phyloP scores from a whole-genome alignment of 2,329 filamentous ascomycete genomes.

The Hypocreales sp. region DNA sequence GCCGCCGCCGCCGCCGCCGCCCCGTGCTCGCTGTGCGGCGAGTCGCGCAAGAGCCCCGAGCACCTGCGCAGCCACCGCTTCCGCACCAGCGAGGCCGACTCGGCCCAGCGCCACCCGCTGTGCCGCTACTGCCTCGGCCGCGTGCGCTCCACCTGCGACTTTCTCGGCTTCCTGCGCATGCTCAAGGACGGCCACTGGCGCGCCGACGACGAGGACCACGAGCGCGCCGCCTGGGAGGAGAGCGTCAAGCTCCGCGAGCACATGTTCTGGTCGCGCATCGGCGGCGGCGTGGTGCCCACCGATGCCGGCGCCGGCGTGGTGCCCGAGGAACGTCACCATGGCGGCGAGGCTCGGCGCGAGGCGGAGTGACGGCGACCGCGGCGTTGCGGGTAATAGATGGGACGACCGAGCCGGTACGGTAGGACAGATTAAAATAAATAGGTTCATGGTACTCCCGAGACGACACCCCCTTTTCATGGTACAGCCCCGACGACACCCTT shows the following conservation, averaged over 20 bases:
- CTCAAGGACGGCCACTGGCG: constrained; percentile 88
- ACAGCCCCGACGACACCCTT: no score
- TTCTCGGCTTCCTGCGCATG: constrained; percentile 80
- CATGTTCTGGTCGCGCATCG: constrained; percentile 94
- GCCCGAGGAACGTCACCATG: no score
- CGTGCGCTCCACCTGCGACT: constrained; percentile 79
- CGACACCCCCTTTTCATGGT: no score
- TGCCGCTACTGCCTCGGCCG: constrained; percentile 78
- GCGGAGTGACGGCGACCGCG: no score
- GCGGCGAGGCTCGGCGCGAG: no score
- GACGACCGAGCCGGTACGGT: no score
- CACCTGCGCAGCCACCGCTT: constrained; percentile 78
- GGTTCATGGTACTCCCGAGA: no score
- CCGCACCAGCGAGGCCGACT: constrained; percentile 72
- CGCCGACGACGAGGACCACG: constrained; percentile 66
- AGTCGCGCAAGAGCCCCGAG: constrained; percentile 52
- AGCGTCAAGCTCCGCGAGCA: constrained; percentile 76
- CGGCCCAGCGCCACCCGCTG: constrained; percentile 75
- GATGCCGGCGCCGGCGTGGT: no score
- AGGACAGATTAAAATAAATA: no score
- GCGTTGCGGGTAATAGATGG: no score
- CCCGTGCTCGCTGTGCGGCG: constrained; percentile 80
- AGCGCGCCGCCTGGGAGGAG: constrained; percentile 88
- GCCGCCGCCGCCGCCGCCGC: constrained; percentile 25
- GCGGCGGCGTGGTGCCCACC: constrained; percentile 85